Evolutionary conservation across 148 eudicot genomes (phyloP), one percentile per base, ranked within the genome.

Genomic region (Chenopodium berlandieri): DNA sequence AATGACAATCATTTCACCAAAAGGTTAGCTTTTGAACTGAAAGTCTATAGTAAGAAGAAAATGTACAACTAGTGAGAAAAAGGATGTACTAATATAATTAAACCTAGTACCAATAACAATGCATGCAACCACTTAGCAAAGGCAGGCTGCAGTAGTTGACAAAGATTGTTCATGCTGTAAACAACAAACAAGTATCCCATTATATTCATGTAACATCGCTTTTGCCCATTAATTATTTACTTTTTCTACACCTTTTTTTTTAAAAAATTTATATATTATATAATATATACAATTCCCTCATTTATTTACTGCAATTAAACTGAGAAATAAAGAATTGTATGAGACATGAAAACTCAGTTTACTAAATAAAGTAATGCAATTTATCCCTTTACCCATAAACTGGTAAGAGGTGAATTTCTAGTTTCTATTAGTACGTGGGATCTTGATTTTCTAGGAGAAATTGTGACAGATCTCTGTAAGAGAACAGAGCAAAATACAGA

Each of bases 131-230:
- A 32, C 31, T 7, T 72, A 74, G 30, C 48, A 47, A 64, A 48
- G 75, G 46, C 70, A 32, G 75, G 46, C 70, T 23, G 65, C 9
- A 52, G 44, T 78, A 69, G 44, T 78, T 80, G 84, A 84, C 48
- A 80, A 84, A 71, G 87, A 84, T 84, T 86, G 81, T 82, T 86
- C 84, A 71, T 72, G 79, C 75, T 78, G 37, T 72, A 75, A 31
- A n/a, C 83, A 75, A 76, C 78, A 76, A 40, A 79, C 54, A 76
- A 32, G 31, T 80, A 73, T 71, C 47, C 78, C 54, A 20, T 56
- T 23, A 72, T 71, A 79, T 79, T 76, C 81, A 86, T 80, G 87
- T 80, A 88, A 86, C 90, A 81, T 86, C 84, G 83, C 82, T 77
- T 80, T 88, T 78, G 64, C 64, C 66, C 74, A 48, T 79, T 37